Base-by-base conservation (phyloP, 495 filamentous ascomycete genomes). In the Podospora pseudocomata region DNA sequence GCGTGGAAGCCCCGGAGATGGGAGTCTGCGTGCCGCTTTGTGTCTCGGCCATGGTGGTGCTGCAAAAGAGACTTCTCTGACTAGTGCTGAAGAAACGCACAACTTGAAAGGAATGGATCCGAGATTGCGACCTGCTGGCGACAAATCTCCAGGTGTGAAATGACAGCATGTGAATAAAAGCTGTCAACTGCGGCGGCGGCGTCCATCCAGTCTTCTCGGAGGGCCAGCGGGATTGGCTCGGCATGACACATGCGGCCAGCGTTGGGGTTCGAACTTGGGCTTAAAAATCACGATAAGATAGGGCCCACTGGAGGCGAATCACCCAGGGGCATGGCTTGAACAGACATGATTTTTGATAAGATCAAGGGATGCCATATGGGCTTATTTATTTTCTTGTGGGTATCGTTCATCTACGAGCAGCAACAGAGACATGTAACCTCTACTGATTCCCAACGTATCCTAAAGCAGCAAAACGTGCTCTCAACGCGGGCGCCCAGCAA, bases 401-500 rank as follows among this genome's bases (percentile, higher is more conserved):
- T 49, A 11, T 11, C 39, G 13, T 11, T n/a, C 5, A 60, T 44
- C 20, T 9, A 26, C 5, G 18, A 3, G 13, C 13, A 23, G 53
- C 6, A n/a, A 19, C 26, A 57, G 23, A 55, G 20, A 7, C 39
- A 66, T 78, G 75, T 78, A 74, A 78, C 76, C 76, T 78, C 76
- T 77, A 73, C 73, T 78, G 72, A 78, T 78, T 77, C 76, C 76
- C 75, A 74, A 67, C 67, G 69, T 72, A 60, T 77, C 75, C 16
- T 26, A 53, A 67, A 76, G 67, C 44, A 66, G 54, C 75, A 78
- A 72, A 65, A 74, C 75, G 73, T 71, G 56, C 69, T 74, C 75
- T 78, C 69, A 64, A 76, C 66, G 67, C 66, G 76, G 76, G 76
- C 71, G 76, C 76, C 76, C 76, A 77, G 75, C 72, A 78, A 76